A percentile compares a stretch with the other conserved stretches of the same genome.
Conservation (phyloP, 2,329 filamentous ascomycete genomes). For the Monilinia fructigena region DNA sequence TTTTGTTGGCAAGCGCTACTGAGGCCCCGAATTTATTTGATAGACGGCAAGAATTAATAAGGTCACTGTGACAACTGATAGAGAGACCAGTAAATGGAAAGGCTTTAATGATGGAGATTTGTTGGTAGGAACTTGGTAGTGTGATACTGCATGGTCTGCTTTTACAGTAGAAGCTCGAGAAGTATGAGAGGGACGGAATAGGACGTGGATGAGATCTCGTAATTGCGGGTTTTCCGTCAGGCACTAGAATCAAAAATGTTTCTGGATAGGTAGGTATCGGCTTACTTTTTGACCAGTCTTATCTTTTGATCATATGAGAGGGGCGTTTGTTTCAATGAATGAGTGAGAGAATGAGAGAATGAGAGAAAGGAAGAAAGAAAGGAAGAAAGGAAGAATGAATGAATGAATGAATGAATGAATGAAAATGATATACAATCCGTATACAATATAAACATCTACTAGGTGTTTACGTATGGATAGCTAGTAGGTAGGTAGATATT, state of each 20-base stretch:
- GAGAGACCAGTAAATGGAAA: neutral
- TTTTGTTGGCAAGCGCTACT: constrained; percentile 18
- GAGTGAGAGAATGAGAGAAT: too few relatives aligned
- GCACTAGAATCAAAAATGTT: constrained; percentile 8
- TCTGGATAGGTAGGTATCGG: neutral
- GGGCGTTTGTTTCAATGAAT: too few relatives aligned
- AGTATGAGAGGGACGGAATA: neutral
- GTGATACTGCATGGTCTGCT: too few relatives aligned
- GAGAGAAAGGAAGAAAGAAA: too few relatives aligned
- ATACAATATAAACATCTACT: too few relatives aligned
- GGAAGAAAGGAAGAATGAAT: too few relatives aligned
- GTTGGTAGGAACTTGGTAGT: neutral
- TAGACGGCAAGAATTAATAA: constrained; percentile 1
- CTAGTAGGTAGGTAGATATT: too few relatives aligned
- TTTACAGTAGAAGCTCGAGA: neutral
- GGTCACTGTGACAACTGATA: neutral
- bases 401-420: too few relatives aligned
- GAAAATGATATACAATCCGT: too few relatives aligned
- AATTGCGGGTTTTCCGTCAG: constrained; percentile 10
- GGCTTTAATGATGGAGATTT: neutral
- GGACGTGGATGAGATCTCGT: constrained; percentile 10
- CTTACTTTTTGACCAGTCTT: neutral
- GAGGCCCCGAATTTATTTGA: neutral
- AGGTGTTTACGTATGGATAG: too few relatives aligned
- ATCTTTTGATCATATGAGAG: neutral